These are phyloP conservation scores for Eucalyptus pumila DNA, from an alignment of 345 rosid species.

Conservation along the genomic window DNA sequence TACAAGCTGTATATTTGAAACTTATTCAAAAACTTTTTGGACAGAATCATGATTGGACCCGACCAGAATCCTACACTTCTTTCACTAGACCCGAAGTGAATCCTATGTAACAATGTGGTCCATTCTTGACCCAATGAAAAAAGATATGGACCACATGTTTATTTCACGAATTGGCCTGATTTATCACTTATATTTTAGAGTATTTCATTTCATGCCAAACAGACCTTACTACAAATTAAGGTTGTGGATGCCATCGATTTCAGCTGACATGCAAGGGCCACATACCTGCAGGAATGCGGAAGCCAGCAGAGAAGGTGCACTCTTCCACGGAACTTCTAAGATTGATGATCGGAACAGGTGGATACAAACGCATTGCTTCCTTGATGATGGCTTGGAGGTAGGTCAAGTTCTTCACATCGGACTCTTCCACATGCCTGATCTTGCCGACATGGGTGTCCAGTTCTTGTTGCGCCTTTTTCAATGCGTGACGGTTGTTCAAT, in stretches of 20 bases:
- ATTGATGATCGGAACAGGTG: background rate
- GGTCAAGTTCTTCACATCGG: slow-evolving; percentile 3
- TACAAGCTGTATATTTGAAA: background rate
- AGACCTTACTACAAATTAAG: background rate
- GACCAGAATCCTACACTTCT: background rate
- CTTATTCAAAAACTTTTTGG: background rate
- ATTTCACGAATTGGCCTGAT: background rate
- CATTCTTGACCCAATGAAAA: background rate
- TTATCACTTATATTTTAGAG: background rate
- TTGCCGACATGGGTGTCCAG: slow-evolving; percentile 13
- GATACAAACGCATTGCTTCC: slow-evolving; percentile 9
- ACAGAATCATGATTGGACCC: background rate
- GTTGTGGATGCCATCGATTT: background rate
- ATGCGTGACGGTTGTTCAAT: slow-evolving; percentile 6
- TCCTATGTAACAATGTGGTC: background rate
- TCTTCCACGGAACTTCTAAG: slow-evolving; percentile 5
- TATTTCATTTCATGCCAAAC: background rate
- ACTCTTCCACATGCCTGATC: slow-evolving; percentile 6
- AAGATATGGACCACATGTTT: background rate
- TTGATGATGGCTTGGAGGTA: slow-evolving; percentile 16
- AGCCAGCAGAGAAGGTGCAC: slow-evolving; percentile 4
- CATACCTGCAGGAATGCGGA: slow-evolving; percentile 4
- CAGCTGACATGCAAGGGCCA: background rate
- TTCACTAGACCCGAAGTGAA: background rate
- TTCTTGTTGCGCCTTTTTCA: slow-evolving; percentile 12